Percentiles rank a stretch among this genome's conserved stretches.
These are phyloP conservation scores for Blastomyces silverae DNA, from an alignment of 2,329 filamentous ascomycete genomes.

Conservation along the genomic window DNA sequence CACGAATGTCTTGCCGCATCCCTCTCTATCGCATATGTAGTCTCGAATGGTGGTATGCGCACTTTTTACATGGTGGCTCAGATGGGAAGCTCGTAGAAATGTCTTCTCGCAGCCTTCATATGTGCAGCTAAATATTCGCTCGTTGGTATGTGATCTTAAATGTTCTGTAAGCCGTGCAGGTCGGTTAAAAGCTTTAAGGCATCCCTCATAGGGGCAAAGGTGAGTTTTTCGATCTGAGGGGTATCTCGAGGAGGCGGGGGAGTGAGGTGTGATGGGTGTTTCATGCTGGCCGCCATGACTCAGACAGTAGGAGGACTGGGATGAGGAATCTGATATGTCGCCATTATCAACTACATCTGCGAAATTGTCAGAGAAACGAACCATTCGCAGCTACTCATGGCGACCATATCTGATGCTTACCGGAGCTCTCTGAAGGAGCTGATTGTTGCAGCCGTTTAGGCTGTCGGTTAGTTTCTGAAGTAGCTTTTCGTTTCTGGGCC, in stretches of 20 bases:
- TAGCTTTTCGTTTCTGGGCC: slow-evolving; percentile 34
- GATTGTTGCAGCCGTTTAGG: slow-evolving; percentile 32
- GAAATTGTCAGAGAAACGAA: slow-evolving; percentile 40
- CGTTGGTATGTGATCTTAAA: slow-evolving; percentile 75
- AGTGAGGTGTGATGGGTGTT: slow-evolving; percentile 48
- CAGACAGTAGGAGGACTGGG: slow-evolving; percentile 28
- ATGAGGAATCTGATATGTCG: slow-evolving; percentile 32
- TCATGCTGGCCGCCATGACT: slow-evolving; percentile 33
- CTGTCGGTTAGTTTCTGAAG: slow-evolving; percentile 24
- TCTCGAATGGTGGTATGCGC: slow-evolving; percentile 66
- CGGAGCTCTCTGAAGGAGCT: slow-evolving; percentile 26
- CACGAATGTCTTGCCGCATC: slow-evolving; percentile 73
- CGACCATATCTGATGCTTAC: slow-evolving; percentile 20
- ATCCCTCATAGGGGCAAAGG: slow-evolving; percentile 65
- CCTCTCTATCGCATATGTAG: slow-evolving; percentile 63
- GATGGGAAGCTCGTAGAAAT: slow-evolving; percentile 79
- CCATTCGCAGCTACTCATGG: slow-evolving; percentile 25
- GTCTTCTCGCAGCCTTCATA: slow-evolving; percentile 68
- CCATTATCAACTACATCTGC: slow-evolving; percentile 33
- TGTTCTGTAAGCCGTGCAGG: slow-evolving; percentile 75
- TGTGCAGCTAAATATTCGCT: slow-evolving; percentile 69
- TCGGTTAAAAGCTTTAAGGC: slow-evolving; percentile 78
- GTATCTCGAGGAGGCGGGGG: slow-evolving; percentile 41
- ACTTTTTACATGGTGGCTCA: slow-evolving; percentile 77
- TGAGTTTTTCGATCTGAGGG: slow-evolving; percentile 71